A percentile compares a stretch with the other conserved stretches of the same genome.
Conservation (phyloP, 2,329 filamentous ascomycete species). For the Cryphonectria radicalis region DNA sequence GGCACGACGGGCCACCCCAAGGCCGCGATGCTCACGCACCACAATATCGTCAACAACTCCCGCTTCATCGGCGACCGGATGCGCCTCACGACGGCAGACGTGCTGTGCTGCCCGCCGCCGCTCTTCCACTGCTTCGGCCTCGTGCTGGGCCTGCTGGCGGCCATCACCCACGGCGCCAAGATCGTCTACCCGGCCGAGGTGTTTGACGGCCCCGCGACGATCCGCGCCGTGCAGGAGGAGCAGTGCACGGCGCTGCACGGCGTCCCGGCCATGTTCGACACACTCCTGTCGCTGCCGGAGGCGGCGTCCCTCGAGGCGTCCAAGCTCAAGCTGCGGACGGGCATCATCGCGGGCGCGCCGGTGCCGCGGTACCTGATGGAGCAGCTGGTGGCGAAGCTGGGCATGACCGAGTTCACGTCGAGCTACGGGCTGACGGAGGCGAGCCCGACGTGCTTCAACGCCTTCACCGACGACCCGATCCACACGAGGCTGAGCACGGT, state of each 20-base stretch:
- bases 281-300: slow-evolving; percentile 54
- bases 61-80: slow-evolving; percentile 76
- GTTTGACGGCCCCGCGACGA: slow-evolving; percentile 69
- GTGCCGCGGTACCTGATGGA: slow-evolving; percentile 78
- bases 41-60: slow-evolving; percentile 68
- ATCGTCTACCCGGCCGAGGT: slow-evolving; percentile 77
- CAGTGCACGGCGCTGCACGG: slow-evolving; percentile 77
- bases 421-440: slow-evolving; percentile 78
- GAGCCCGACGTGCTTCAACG: slow-evolving; percentile 80
- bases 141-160: slow-evolving; percentile 74
- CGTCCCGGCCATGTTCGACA: slow-evolving; percentile 84
- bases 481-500: slow-evolving; percentile 71
- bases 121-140: slow-evolving; percentile 88
- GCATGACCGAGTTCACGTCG: slow-evolving; percentile 75
- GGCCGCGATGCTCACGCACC: slow-evolving; percentile 74
- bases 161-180: slow-evolving; percentile 74
- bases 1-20: slow-evolving; percentile 77
- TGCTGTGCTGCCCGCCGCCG: slow-evolving; percentile 80
- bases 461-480: slow-evolving; percentile 73
- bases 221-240: slow-evolving; percentile 69
- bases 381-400: slow-evolving; percentile 69
- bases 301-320: slow-evolving; percentile 43
- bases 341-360: slow-evolving; percentile 78
- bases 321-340: slow-evolving; percentile 65
- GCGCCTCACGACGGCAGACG: slow-evolving; percentile 67